Evolutionary conservation across 2,329 filamentous ascomycete genomes (phyloP).

Genomic region (Cadophora gregata): DNA sequence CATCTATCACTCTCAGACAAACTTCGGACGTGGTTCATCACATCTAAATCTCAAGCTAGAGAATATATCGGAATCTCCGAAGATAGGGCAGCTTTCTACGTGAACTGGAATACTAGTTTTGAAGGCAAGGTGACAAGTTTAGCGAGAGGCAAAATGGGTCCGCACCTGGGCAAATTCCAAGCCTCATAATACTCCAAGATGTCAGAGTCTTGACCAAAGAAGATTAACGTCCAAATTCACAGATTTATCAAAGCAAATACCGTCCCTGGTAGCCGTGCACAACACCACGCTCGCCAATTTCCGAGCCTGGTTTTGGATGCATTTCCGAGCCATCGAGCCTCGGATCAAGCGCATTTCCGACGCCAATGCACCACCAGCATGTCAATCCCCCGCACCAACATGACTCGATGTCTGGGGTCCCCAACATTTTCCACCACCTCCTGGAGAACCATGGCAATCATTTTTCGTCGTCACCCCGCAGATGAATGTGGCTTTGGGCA

Average conservation of each 20-base stretch:
- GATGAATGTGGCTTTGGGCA: neutral
- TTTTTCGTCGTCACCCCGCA: neutral
- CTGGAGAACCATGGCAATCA: neutral
- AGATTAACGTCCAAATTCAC: no score
- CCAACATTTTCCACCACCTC: neutral
- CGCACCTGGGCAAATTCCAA: no score
- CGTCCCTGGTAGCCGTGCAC: neutral
- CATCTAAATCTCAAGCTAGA: no score
- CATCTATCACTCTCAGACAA: no score
- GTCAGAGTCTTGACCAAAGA: no score
- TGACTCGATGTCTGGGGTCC: conserved; percentile 2
- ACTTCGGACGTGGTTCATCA: no score
- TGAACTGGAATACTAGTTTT: no score
- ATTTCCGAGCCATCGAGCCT: neutral
- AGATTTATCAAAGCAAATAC: neutral
- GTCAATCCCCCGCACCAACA: neutral
- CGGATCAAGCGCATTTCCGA: neutral
- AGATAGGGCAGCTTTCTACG: no score
- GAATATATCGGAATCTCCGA: no score
- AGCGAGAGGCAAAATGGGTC: no score
- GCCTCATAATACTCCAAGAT: no score
- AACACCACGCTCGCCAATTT: neutral
- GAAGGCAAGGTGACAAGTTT: no score
- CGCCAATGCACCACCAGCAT: neutral
- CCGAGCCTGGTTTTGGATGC: neutral